Evolutionary conservation across 2,329 filamentous ascomycete genomes (phyloP).

Genomic region (Lasiodiplodia theobromae): DNA sequence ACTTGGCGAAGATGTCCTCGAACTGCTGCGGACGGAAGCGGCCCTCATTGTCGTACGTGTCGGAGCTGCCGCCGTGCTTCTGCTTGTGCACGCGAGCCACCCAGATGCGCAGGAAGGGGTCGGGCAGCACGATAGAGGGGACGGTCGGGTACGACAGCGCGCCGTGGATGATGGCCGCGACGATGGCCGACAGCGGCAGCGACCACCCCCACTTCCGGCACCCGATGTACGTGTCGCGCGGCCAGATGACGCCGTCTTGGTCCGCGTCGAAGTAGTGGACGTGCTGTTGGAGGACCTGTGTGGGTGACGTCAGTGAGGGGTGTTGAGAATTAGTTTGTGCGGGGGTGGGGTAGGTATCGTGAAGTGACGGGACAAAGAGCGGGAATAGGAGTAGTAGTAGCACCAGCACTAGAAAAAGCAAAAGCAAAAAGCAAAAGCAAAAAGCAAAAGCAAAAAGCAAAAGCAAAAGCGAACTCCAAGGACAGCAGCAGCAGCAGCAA

Average conservation of each 20-base stretch:
- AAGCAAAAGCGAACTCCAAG: background rate
- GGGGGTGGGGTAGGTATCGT: background rate
- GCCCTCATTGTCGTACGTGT: slow-evolving; percentile 55
- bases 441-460: no score
- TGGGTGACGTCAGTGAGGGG: background rate
- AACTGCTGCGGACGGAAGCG: slow-evolving; percentile 56
- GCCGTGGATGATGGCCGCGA: slow-evolving; percentile 57
- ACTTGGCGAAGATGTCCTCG: slow-evolving; percentile 58
- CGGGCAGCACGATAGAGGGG: slow-evolving; percentile 49
- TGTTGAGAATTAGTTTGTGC: background rate
- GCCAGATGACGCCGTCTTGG: slow-evolving; percentile 61
- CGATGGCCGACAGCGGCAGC: slow-evolving; percentile 52
- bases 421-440: no score
- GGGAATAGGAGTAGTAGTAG: no score
- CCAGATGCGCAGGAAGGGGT: slow-evolving; percentile 53
- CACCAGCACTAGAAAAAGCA: no score
- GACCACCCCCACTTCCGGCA: slow-evolving; percentile 57
- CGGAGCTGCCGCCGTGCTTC: slow-evolving; percentile 54
- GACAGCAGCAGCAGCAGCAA: background rate
- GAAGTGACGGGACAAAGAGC: background rate
- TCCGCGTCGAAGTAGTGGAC: slow-evolving; percentile 61
- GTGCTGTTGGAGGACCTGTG: slow-evolving; percentile 60
- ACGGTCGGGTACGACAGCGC: slow-evolving; percentile 60
- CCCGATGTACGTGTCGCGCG: slow-evolving; percentile 58
- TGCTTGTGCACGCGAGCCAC: slow-evolving; percentile 50